Percentiles rank a stretch among this genome's conserved stretches.
phyloP scores from a whole-genome alignment of 495 filamentous ascomycete genomes.

The Penicillium longicatenatum region DNA sequence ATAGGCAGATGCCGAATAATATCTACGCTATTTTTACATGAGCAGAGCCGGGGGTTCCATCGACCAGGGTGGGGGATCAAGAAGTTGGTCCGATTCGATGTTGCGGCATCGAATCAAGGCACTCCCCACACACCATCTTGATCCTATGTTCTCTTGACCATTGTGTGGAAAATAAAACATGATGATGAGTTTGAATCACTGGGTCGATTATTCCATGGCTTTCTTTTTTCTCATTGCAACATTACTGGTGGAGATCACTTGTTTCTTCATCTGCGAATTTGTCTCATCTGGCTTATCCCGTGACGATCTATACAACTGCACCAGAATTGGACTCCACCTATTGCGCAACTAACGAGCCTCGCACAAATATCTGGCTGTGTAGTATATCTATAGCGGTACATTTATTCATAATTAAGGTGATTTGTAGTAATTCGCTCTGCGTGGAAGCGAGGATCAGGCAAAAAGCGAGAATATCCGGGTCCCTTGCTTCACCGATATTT shows the following conservation, averaged over 20 bases:
- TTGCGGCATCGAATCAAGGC: not conserved
- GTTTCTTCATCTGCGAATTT: conserved; percentile 1
- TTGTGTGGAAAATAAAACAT: not conserved
- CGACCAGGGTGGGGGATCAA: not conserved
- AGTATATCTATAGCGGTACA: not conserved
- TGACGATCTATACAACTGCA: conserved; percentile 3
- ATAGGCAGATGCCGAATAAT: not conserved
- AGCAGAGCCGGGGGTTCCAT: not conserved
- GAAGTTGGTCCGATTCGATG: not conserved
- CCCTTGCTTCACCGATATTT: not conserved
- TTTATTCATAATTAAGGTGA: not conserved
- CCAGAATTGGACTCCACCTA: not conserved
- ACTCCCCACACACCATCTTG: not conserved
- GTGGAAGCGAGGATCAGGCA: conserved; percentile 19
- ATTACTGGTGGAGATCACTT: conserved; percentile 15
- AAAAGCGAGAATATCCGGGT: not conserved
- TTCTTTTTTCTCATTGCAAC: not conserved
- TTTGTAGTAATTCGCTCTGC: not conserved
- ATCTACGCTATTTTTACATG: not conserved
- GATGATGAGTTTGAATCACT: too few species aligned
- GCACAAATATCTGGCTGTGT: not conserved
- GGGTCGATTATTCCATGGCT: not conserved
- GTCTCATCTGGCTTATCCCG: conserved; percentile 6
- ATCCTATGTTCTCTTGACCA: not conserved
- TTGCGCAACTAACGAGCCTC: not conserved